Evolutionary conservation across 371 early-diverging fungal species (phyloP), one percentile per base, ranked within the genome.

Genomic region (Mycotypha africana): DNA sequence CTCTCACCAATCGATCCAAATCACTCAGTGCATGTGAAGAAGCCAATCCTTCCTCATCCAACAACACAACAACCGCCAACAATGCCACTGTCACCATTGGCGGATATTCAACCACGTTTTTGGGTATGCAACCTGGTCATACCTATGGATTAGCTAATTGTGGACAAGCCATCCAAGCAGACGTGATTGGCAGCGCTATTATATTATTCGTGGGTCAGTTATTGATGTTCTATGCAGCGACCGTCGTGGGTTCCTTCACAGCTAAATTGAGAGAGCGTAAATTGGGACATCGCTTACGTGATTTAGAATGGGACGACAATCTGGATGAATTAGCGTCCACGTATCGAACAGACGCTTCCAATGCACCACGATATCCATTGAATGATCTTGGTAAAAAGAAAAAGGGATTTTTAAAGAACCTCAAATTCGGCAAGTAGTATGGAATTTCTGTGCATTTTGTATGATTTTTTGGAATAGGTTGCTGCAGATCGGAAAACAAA

Each of bases 81-180:
- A 51, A 58, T 31, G 35, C 48, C 3, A 58, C 45, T 2, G 19
- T 58, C 5, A 28, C 49, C 8, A 45, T 70, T 1, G 70, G 57
- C 17, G 64, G 51, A 19, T 66, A 61, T 38, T 47, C 58, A 2
- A 57, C 64, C 4, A 68, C 69, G 6, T 72, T 68, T 51, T 45
- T 72, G 50, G 73, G 73, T 14, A 68, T 72, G 73, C 47, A 66
- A 39, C 31, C 56, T 16, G 73, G 73, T 23, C 47, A 66, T 26
- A 68, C 69, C 0, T 72, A 72, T 40, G 73, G 73, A 9, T 57
- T 72, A 31, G 68, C 73, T 30, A 66, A 72, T 26, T 72, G 73
- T 45, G 55, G 40, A 11, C 73, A 72, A 38, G 73, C 73, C 12
- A 67, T 68, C 10, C 69, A 72, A 43, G 73, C 69, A n/a, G 73